Base-by-base conservation (phyloP, 1,284 basidiomycete genomes). In the Neonothopanus nambi region DNA sequence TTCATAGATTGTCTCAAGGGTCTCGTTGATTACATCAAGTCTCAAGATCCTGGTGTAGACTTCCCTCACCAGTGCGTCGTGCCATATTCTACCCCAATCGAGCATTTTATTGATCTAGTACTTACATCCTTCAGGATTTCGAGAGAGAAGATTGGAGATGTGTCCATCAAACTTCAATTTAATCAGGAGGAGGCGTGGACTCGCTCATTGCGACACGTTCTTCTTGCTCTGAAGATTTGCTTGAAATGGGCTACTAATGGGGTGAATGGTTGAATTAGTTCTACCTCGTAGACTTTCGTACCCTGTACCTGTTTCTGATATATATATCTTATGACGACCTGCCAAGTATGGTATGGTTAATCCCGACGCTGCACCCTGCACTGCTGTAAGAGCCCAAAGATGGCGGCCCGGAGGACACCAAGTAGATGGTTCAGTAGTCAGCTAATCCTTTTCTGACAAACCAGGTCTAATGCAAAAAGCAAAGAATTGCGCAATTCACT, bases 151-250 rank as follows among this genome's bases (percentile, higher is more conserved):
- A 99, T 99, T 55, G 95, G 95, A 4, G 95, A 95, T 56, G 89
- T 93, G 18, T 95, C 93, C 1, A 93, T 99, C 59, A 93, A 95
- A 67, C 77, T 97, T 9, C 93, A 95, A 64, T 95, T 95, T 70
- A 93, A 89, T 58, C 89, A 94, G 68, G 96, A 98, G 66, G 96
- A 98, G 65, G 81, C 86, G 1, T 99, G 96, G 96, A 98, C 96
- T 12, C 84, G 93, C 56, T 95, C 95, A 3, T 75, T 98, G 60
- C 81, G 93, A 41, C 93, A 97, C 65, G 92, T 98, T 51, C 78
- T 98, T 51, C 80, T 93, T 13, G 93, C 92, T 17, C 75, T 96
- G 49, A 96, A 96, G 74, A 87, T 91, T 55, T 79, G 90, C 44
- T 73, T 93, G 39, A 91, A 90, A 65, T 92, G 89, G 88, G 83